Conservation (phyloP, 257 asterid genomes). For the Nicotiana paniculata region DNA sequence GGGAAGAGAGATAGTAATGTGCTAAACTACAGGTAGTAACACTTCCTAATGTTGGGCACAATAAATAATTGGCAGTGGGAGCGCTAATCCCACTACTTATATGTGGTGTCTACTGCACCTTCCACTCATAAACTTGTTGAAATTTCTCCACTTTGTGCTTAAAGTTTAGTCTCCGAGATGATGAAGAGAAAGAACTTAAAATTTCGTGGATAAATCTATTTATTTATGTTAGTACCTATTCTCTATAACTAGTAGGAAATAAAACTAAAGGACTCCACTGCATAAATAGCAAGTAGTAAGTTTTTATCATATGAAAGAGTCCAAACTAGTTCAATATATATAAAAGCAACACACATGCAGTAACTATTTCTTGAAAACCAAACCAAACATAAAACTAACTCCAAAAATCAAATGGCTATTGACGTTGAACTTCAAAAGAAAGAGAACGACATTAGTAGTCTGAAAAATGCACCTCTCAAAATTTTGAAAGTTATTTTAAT, state of each 20-base stretch:
- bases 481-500: too few relatives aligned
- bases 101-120: background rate
- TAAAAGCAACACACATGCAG: too few relatives aligned
- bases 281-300: too few relatives aligned
- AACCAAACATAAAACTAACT: too few relatives aligned
- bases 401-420: too few relatives aligned
- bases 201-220: background rate
- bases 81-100: background rate
- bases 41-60: background rate
- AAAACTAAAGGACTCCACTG: background rate
- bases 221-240: too few relatives aligned
- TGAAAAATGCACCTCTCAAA: too few relatives aligned
- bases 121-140: background rate
- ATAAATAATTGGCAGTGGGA: background rate
- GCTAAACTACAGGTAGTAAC: background rate
- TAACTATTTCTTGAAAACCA: too few relatives aligned
- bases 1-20: background rate
- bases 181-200: background rate
- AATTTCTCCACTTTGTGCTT: background rate
- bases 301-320: too few relatives aligned
- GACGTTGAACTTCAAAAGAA: too few relatives aligned
- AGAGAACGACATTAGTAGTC: too few relatives aligned
- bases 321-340: too few relatives aligned
- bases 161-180: background rate
- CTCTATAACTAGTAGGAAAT: background rate